Percentiles rank a stretch among this genome's conserved stretches.
phyloP scores from a whole-genome alignment of 2,329 filamentous ascomycete species.

The Aspergillus caelatus region DNA sequence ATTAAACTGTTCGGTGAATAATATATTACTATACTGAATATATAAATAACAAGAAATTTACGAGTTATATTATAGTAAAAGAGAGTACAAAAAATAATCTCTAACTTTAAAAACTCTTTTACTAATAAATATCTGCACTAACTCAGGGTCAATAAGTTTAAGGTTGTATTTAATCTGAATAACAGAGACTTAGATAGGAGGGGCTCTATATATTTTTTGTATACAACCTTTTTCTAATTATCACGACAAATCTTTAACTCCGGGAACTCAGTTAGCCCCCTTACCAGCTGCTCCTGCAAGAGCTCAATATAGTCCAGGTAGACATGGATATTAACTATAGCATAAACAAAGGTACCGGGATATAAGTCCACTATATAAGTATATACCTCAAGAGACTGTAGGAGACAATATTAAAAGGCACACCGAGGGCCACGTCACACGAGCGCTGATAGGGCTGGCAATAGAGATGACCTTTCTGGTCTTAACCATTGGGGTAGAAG shows the following conservation, averaged over 20 bases:
- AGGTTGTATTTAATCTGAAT: too few relatives aligned
- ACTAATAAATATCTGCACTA: too few relatives aligned
- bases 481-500: slow-evolving; percentile 60
- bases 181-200: too few relatives aligned
- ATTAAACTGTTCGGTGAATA: too few relatives aligned
- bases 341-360: slow-evolving; percentile 86
- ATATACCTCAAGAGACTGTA: slow-evolving; percentile 96
- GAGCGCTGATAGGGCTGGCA: slow-evolving; percentile 91
- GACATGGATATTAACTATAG: slow-evolving; percentile 98
- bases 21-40: too few relatives aligned
- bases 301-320: slow-evolving; percentile 93
- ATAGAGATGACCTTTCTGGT: slow-evolving; percentile 71
- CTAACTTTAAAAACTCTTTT: too few relatives aligned
- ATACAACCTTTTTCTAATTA: too few relatives aligned
- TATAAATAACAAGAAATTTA: too few relatives aligned
- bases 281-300: slow-evolving; percentile 74
- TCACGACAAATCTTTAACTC: slow-evolving; percentile 71
- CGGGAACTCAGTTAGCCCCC: slow-evolving; percentile 82
- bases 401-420: slow-evolving; percentile 96
- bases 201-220: too few relatives aligned
- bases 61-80: too few relatives aligned
- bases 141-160: too few relatives aligned
- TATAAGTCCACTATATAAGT: slow-evolving; percentile 81
- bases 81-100: too few relatives aligned
- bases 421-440: slow-evolving; percentile 95